Evolutionary conservation across 495 filamentous ascomycete species (phyloP).

Genomic region (Neurospora cerealis): DNA sequence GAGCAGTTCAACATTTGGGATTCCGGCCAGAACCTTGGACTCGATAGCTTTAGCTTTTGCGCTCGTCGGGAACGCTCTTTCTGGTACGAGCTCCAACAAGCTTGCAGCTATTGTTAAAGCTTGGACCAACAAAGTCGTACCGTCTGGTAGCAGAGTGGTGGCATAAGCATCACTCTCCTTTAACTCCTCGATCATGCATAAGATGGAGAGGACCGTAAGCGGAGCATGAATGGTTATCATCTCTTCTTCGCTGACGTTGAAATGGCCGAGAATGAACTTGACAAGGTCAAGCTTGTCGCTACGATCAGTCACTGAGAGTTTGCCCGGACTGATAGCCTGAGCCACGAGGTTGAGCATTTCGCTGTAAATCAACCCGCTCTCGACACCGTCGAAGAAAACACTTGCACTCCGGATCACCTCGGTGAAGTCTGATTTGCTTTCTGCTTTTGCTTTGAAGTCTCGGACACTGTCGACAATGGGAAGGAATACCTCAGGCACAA

Average conservation of each 20-base stretch:
- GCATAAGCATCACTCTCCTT: constrained; percentile 14
- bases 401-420: constrained; percentile 89
- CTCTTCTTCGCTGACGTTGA: constrained; percentile 93
- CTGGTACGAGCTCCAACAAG: constrained; percentile 57
- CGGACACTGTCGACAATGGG: constrained; percentile 73
- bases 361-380: constrained; percentile 85
- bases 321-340: constrained; percentile 42
- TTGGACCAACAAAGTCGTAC: constrained; percentile 16
- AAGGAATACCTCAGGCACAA: constrained; percentile 80
- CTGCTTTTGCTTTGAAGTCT: constrained; percentile 50
- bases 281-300: constrained; percentile 58
- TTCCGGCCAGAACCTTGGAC: constrained; percentile 18
- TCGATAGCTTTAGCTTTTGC: constrained; percentile 16
- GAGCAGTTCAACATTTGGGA: constrained; percentile 42
- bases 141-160: background rate
- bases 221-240: constrained; percentile 85
- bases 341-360: constrained; percentile 56
- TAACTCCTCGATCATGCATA: constrained; percentile 49
- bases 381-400: constrained; percentile 94
- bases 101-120: constrained; percentile 44
- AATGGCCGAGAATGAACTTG: constrained; percentile 72
- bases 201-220: constrained; percentile 54
- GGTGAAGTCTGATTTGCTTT: constrained; percentile 55
- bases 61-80: constrained; percentile 51
- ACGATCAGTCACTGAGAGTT: constrained; percentile 30